These are phyloP conservation scores for Triticum timopheevii DNA, from an alignment of 176 grass and related monocot genomes.

Conservation along the genomic window DNA sequence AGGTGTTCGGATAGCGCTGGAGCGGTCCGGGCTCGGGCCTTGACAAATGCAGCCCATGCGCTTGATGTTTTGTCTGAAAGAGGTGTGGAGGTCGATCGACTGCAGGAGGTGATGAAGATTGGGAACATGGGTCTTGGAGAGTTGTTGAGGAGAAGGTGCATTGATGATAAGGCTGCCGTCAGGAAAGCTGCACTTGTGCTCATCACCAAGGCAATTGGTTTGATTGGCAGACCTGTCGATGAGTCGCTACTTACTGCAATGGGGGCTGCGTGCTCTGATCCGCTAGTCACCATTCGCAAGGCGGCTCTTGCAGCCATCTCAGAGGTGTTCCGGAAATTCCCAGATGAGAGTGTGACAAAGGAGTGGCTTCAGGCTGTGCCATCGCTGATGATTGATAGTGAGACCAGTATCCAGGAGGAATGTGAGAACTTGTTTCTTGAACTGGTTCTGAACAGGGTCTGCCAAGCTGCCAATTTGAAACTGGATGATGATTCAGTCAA, in stretches of 20 bases:
- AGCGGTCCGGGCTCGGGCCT: constrained; percentile 67
- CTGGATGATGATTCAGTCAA: constrained; percentile 30
- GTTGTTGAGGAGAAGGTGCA: constrained; percentile 65
- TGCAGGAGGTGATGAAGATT: constrained; percentile 50
- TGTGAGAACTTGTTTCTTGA: constrained; percentile 94
- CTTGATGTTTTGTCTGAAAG: constrained; percentile 55
- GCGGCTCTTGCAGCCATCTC: constrained; percentile 90
- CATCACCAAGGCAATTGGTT: constrained; percentile 58
- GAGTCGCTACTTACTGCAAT: constrained; percentile 58
- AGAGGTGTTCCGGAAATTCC: constrained; percentile 80
- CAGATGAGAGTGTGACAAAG: constrained; percentile 63
- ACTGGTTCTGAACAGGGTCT: constrained; percentile 81
- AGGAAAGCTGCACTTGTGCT: constrained; percentile 86
- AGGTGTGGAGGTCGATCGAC: constrained; percentile 29
- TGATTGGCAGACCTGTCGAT: constrained; percentile 70
- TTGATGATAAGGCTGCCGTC: constrained; percentile 88
- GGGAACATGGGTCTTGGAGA: constrained; percentile 55
- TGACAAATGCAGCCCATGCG: constrained; percentile 67
- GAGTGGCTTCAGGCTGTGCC: constrained; percentile 94
- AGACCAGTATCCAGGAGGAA: constrained; percentile 89
- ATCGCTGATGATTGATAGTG: constrained; percentile 79
- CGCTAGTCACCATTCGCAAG: constrained; percentile 86
- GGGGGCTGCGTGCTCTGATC: constrained; percentile 81
- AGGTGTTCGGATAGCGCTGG: constrained; percentile 62
- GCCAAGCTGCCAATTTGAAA: constrained; percentile 51